Evolutionary conservation across 2,329 filamentous ascomycete species (phyloP), one percentile per base, ranked within the genome.

Genomic region (Onygenales sp.): DNA sequence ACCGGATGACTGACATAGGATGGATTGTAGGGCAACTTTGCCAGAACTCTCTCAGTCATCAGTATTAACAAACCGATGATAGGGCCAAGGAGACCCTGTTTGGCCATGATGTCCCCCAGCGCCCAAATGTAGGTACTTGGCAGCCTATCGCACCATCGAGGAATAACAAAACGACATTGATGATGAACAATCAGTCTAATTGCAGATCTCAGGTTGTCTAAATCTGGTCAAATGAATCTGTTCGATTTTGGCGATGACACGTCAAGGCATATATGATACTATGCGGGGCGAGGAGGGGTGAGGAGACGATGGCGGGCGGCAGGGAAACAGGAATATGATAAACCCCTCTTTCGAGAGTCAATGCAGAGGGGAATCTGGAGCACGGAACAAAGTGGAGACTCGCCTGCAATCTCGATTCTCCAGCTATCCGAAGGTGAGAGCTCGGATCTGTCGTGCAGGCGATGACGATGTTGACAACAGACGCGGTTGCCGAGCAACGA

Each of bases 11-110:
- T 56, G 39, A 60, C 47, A 43, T 57, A 56, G 21, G 58, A 59
- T 32, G 58, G 58, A 39, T 57, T 59, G 36, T 60, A 60, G 7
- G 58, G 57, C 33, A 57, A 36, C 17, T 52, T 41, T 14, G 41
- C 33, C 39, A 39, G 21, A 5, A 35, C 47, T 14, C 46, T 39
- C 32, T 21, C 47, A 7, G 36, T 27, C 21, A 39, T 31, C 8
- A 41, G 11, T 9, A 49, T 17, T 11, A 49, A 36, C 13, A 11
- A 2, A 33, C 5, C 35, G 7, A 56, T 17, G 14, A 55, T 45
- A 36, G 27, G 35, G 17, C 51, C 47, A 17, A 53, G 33, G 10
- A 36, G 27, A 41, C 50, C 44, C 9, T 44, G 38, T 43, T 53
- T 57, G 31, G 52, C 21, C 56, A 59, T 59, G 32, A 43, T 52